These are phyloP conservation scores for Ceratocystis diversiconidia DNA, from an alignment of 2,329 filamentous ascomycete genomes.

Conservation along the genomic window DNA sequence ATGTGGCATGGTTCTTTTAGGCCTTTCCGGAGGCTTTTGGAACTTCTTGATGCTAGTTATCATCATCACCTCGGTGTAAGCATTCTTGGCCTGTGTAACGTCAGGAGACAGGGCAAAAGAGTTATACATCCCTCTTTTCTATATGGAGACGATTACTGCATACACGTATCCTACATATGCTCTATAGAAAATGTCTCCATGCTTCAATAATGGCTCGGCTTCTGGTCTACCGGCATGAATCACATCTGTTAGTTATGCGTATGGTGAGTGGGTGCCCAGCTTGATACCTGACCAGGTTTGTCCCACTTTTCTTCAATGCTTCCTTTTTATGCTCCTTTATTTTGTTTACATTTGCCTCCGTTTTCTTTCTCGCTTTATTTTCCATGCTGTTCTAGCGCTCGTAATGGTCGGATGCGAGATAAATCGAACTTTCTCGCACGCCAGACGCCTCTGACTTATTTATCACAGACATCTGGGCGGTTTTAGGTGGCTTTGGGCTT, in stretches of 20 bases:
- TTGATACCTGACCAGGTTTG: background rate
- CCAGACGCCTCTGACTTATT: slow-evolving; percentile 4
- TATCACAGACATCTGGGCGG: background rate
- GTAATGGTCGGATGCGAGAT: background rate
- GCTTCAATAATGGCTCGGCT: background rate
- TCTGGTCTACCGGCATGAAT: background rate
- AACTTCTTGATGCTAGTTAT: no score
- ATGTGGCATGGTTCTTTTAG: no score
- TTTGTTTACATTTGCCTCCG: background rate
- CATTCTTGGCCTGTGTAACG: background rate
- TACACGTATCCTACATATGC: background rate
- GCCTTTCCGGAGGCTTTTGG: no score
- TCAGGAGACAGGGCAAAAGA: background rate
- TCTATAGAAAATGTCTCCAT: background rate
- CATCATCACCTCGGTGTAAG: no score
- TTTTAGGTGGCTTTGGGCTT: background rate
- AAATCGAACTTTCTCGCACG: background rate
- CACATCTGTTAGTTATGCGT: background rate
- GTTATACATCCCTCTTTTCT: background rate
- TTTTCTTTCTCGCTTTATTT: background rate
- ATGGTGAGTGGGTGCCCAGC: background rate
- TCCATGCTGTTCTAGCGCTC: background rate
- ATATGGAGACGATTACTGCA: background rate
- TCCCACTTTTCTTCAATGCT: background rate
- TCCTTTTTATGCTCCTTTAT: background rate